Conservation (phyloP, 768 basidiomycete genomes). For the Amanita subjunquillea region DNA sequence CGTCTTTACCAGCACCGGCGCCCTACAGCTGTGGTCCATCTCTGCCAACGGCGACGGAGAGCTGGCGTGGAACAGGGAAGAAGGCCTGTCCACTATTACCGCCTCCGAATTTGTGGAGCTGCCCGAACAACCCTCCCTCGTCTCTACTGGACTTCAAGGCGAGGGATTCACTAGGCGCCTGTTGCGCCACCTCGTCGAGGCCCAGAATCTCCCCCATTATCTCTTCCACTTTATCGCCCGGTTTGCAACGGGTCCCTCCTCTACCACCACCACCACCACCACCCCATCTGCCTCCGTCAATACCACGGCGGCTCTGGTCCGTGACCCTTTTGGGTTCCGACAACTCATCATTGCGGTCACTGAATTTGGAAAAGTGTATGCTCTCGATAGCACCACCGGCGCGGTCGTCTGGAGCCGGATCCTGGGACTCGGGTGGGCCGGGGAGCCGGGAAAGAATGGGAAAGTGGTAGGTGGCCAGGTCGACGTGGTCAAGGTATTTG, state of each 20-base stretch:
- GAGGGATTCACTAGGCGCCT: conserved; percentile 45
- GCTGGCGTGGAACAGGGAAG: conserved; percentile 73
- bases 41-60: conserved; percentile 6
- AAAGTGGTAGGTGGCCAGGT: conserved; percentile 38
- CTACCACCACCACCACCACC: conserved; percentile 34
- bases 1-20: conserved; percentile 65
- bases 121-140: conserved; percentile 40
- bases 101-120: conserved; percentile 70
- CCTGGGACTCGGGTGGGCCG: conserved; percentile 64
- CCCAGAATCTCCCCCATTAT: conserved; percentile 68
- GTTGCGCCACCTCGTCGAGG: conserved; percentile 46
- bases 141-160: conserved; percentile 24
- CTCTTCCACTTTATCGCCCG: conserved; percentile 55
- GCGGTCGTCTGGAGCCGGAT: conserved; percentile 71
- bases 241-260: conserved; percentile 62
- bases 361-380: conserved; percentile 65
- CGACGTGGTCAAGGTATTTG: conserved; percentile 52
- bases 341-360: conserved; percentile 75
- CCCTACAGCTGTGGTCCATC: conserved; percentile 52
- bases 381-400: conserved; percentile 73
- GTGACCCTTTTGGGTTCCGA: conserved; percentile 81
- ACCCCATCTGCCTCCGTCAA: conserved; percentile 15
- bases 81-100: conserved; percentile 55
- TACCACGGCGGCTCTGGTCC: conserved; percentile 24
- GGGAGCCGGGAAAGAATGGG: conserved; percentile 5